Base-by-base conservation (phyloP, 177 flowering plant genomes). In the Telopea speciosissima region DNA sequence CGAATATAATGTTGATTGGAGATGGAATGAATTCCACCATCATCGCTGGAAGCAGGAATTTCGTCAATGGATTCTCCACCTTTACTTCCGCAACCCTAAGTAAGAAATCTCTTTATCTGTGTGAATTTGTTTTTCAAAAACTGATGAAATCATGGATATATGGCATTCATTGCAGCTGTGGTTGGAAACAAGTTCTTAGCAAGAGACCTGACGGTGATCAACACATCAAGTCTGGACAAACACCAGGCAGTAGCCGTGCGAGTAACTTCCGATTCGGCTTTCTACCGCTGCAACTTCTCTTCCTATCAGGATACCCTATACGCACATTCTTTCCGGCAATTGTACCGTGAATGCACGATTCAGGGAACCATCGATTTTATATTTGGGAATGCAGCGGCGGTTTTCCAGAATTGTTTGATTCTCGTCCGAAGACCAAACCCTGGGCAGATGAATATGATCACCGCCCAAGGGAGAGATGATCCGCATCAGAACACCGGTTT, bases 31-130 rank as follows among this genome's bases (percentile, higher is more conserved):
- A 66, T 33, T 73, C 78, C 5, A 88, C 90, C 11, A 71, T 86
- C 31, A 80, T 86, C 75, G 79, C 76, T 1, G 86, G 83, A 5
- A 73, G 75, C 33, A 76, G 79, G 69, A 86, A 78, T 44, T 74
- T 85, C 25, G 77, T 45, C 28, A 85, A 83, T 67, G 88, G 88
- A 9, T 82, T 66, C 63, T 81, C 89, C 5, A 86, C 91, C 24
- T 88, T 81, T 79, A 78, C 72, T 24, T 85, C 89, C 5, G 89
- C 91, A 0, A 88, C 91, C 56, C 60, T 88, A n/a, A n/a, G n/a
- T n/a, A n/a, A n/a, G n/a, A n/a, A n/a, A n/a, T n/a, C n/a, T n/a
- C n/a, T n/a, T n/a, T n/a, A n/a, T n/a, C n/a, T n/a, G n/a, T n/a
- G n/a, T n/a, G n/a, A n/a, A n/a, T n/a, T n/a, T n/a, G n/a, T n/a